A percentile compares a stretch with the other conserved stretches of the same genome.
Conservation (phyloP, 1,284 basidiomycete species). For the Trichosporon inkin region DNA sequence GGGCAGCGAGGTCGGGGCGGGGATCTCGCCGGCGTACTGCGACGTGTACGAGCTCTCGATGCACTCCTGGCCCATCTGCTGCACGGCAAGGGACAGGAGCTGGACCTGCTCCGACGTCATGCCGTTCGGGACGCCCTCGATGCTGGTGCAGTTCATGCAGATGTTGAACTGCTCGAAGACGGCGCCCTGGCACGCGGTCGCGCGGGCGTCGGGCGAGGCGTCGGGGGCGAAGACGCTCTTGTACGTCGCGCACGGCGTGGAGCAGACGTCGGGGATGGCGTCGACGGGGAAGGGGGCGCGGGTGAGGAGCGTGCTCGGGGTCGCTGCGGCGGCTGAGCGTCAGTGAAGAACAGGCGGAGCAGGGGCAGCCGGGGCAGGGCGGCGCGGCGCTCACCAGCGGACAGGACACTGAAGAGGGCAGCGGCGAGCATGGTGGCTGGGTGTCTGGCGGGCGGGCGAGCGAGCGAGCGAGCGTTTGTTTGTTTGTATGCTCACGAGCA, state of each 20-base stretch:
- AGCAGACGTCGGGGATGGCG: conserved; percentile 1
- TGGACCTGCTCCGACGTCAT: conserved; percentile 8
- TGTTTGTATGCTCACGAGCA: background rate
- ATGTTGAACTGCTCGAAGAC: conserved; percentile 8
- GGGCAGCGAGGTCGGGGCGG: conserved; percentile 3
- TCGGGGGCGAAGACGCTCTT: conserved; percentile 1
- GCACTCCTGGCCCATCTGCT: conserved; percentile 8
- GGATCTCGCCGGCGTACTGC: conserved; percentile 6
- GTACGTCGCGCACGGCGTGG: conserved; percentile 1
- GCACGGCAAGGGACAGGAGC: background rate
- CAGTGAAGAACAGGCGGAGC: background rate
- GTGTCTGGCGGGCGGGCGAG: background rate
- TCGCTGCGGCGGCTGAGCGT: background rate
- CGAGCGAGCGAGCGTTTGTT: background rate
- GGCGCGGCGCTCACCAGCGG: background rate
- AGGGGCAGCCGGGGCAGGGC: background rate
- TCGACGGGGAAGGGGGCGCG: conserved; percentile 4
- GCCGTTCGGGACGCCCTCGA: conserved; percentile 2
- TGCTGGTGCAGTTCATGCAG: conserved; percentile 5
- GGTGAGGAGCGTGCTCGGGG: conserved; percentile 1
- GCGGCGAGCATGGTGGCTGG: conserved; percentile 2
- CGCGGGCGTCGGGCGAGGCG: background rate
- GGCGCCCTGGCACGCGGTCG: conserved; percentile 3
- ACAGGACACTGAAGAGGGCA: conserved; percentile 6
- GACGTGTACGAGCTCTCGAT: conserved; percentile 1